Percentiles rank a stretch among this genome's conserved stretches.
Conservation (phyloP, 1,284 basidiomycete genomes). For the Kalmanozyma brasiliensis region DNA sequence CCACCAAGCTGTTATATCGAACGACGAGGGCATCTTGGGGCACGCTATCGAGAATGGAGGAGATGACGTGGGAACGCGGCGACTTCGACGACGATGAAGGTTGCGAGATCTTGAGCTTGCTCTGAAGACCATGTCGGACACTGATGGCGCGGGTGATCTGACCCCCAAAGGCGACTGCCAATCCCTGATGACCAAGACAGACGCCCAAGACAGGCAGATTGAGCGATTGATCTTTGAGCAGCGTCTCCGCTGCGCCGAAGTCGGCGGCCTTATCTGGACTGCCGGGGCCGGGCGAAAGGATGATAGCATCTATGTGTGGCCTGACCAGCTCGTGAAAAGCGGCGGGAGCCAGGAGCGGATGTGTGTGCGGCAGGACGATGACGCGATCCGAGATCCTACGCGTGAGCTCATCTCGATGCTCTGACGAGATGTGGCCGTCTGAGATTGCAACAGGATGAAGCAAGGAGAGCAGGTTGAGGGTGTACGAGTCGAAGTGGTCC, state of each 20-base stretch:
- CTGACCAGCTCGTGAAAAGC: conserved; percentile 50
- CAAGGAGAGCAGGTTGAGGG: conserved; percentile 62
- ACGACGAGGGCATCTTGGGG: conserved; percentile 75
- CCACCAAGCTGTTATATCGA: conserved; percentile 77
- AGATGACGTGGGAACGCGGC: conserved; percentile 57
- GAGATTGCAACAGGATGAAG: too few relatives aligned
- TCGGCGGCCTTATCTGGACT: conserved; percentile 52
- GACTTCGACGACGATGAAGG: neutral
- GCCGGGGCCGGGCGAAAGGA: conserved; percentile 65
- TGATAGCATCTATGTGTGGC: conserved; percentile 62
- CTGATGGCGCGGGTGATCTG: conserved; percentile 38
- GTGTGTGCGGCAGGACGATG: conserved; percentile 62
- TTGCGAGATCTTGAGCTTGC: conserved; percentile 35
- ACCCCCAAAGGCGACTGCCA: conserved; percentile 82
- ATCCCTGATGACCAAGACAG: conserved; percentile 90
- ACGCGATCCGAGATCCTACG: conserved; percentile 36
- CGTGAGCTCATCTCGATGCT: conserved; percentile 11
- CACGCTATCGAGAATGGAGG: conserved; percentile 76
- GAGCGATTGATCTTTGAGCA: conserved; percentile 46
- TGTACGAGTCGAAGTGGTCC: conserved; percentile 67
- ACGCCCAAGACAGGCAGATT: conserved; percentile 82
- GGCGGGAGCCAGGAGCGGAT: conserved; percentile 42
- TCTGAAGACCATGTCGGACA: conserved; percentile 56
- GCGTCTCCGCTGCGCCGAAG: conserved; percentile 56
- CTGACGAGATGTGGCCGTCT: neutral